phyloP scores from a whole-genome alignment of 2,329 filamentous ascomycete genomes.

The Harringtonia lauricola region DNA sequence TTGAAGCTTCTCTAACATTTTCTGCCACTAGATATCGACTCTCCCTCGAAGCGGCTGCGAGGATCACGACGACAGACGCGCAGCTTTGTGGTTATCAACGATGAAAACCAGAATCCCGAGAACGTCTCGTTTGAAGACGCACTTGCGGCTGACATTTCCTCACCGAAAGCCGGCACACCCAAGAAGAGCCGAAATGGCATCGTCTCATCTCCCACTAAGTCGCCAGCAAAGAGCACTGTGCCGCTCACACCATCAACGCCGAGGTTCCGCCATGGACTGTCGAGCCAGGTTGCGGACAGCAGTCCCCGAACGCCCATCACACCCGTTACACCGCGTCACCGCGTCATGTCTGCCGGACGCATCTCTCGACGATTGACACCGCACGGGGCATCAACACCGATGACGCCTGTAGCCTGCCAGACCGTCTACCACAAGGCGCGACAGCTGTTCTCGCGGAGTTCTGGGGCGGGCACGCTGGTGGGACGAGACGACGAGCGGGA shows the following conservation, averaged over 20 bases:
- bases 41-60: slow-evolving; percentile 29
- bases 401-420: slow-evolving; percentile 53
- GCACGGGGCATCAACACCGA: slow-evolving; percentile 22
- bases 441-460: slow-evolving; percentile 74
- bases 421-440: slow-evolving; percentile 82
- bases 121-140: slow-evolving; percentile 25
- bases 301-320: slow-evolving; percentile 27
- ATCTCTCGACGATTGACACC: slow-evolving; percentile 70
- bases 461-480: slow-evolving; percentile 62
- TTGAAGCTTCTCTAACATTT: background rate
- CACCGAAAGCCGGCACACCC: slow-evolving; percentile 6
- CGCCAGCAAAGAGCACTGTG: slow-evolving; percentile 20
- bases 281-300: background rate
- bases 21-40: slow-evolving; percentile 4
- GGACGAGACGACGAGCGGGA: slow-evolving; percentile 61
- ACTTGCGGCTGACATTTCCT: slow-evolving; percentile 15
- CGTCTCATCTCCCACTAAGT: slow-evolving; percentile 1
- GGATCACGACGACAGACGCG: slow-evolving; percentile 29
- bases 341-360: slow-evolving; percentile 66
- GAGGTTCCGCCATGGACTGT: slow-evolving; percentile 60
- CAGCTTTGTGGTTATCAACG: slow-evolving; percentile 36
- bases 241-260: slow-evolving; percentile 63
- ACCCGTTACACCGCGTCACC: slow-evolving; percentile 72
- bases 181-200: background rate
- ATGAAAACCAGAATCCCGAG: slow-evolving; percentile 57